These are phyloP conservation scores for Pistacia atlantica DNA, from an alignment of 345 rosid species.

Conservation along the genomic window DNA sequence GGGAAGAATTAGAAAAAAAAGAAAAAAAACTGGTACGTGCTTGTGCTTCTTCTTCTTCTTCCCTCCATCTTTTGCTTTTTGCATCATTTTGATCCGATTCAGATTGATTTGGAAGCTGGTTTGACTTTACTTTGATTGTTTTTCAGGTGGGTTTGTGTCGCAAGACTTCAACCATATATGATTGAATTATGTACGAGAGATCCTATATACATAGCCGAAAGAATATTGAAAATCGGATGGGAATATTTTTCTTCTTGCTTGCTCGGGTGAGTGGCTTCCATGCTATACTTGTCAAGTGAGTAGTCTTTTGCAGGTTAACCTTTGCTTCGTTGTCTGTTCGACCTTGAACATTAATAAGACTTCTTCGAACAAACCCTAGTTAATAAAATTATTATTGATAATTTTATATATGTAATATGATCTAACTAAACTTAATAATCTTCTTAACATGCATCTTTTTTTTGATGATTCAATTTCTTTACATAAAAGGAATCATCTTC, in stretches of 20 bases:
- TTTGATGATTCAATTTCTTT: background rate
- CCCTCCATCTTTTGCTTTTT: background rate
- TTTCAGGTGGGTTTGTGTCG: slow-evolving; percentile 10
- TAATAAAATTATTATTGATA: background rate
- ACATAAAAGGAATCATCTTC: background rate
- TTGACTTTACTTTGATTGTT: background rate
- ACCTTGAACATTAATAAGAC: slow-evolving; percentile 32
- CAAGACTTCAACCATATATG: background rate
- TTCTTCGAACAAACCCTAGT: slow-evolving; percentile 16
- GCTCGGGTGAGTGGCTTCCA: slow-evolving; percentile 53
- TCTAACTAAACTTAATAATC: background rate
- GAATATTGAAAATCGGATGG: background rate
- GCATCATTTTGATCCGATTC: background rate
- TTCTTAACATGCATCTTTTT: too few species aligned
- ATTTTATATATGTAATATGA: background rate
- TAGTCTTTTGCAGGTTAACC: slow-evolving; percentile 41
- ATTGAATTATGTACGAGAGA: background rate
- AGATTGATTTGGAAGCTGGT: background rate
- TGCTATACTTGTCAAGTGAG: slow-evolving; percentile 50
- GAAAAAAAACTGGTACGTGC: background rate
- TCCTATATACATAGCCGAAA: background rate
- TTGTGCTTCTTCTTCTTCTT: background rate
- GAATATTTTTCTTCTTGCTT: background rate
- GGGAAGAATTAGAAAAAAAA: background rate
- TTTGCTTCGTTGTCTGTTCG: slow-evolving; percentile 63